Conservation (phyloP, 495 filamentous ascomycete species). For the Aspergillus mulundensis region DNA sequence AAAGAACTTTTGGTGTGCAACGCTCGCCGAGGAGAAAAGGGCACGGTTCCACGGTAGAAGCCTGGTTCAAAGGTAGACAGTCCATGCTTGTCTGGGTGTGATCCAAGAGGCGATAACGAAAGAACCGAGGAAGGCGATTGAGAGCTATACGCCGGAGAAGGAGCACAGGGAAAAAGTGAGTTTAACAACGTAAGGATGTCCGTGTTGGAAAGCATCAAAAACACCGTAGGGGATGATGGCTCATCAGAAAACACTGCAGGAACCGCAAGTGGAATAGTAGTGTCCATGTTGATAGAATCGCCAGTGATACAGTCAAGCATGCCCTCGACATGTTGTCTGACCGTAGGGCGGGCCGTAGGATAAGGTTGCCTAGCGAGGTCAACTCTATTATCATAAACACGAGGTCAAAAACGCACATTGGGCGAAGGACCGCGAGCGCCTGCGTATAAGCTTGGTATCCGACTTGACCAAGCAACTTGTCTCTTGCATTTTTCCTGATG, state of each 20-base stretch:
- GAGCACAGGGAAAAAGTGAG: slow-evolving; percentile 35
- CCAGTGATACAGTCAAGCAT: slow-evolving; percentile 62
- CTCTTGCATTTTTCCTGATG: slow-evolving; percentile 82
- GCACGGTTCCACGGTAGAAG: slow-evolving; percentile 24
- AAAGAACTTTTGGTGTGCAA: slow-evolving; percentile 25
- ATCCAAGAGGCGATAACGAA: slow-evolving; percentile 14
- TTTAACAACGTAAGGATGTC: slow-evolving; percentile 41
- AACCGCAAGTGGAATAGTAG: not conserved
- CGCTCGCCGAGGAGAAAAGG: slow-evolving; percentile 14
- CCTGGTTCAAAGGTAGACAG: slow-evolving; percentile 22
- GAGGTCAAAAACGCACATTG: slow-evolving; percentile 37
- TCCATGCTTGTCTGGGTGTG: slow-evolving; percentile 11
- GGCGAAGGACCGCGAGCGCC: slow-evolving; percentile 50
- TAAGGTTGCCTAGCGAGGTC: slow-evolving; percentile 32
- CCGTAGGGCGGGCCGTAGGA: slow-evolving; percentile 46
- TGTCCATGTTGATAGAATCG: slow-evolving; percentile 1
- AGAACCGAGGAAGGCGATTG: slow-evolving; percentile 21
- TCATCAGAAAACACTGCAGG: not conserved
- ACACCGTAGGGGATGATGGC: slow-evolving; percentile 27
- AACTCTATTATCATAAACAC: not conserved
- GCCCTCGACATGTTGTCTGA: slow-evolving; percentile 71
- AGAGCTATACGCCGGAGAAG: slow-evolving; percentile 24
- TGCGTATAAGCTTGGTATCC: slow-evolving; percentile 71
- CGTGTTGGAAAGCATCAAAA: slow-evolving; percentile 38
- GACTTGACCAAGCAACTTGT: slow-evolving; percentile 82